phyloP scores from a whole-genome alignment of 139 green algal genomes.

The Volvox reticuliferus region DNA sequence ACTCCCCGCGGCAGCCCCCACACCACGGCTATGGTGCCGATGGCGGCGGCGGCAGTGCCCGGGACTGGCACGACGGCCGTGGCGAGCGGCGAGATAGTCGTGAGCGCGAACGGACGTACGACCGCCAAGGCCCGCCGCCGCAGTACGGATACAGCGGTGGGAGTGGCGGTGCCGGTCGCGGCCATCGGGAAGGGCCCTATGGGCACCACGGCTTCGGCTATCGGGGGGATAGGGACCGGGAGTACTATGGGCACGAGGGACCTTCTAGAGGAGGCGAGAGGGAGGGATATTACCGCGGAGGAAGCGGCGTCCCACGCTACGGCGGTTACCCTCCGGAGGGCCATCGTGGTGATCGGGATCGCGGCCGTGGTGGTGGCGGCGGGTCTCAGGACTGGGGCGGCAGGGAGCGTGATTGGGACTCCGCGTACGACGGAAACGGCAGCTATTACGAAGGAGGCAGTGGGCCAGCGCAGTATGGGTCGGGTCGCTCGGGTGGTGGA shows the following conservation, averaged over 20 bases:
- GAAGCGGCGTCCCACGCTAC: not conserved
- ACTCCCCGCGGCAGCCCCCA: not conserved
- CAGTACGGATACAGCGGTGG: slow-evolving; percentile 4
- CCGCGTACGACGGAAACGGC: slow-evolving; percentile 14
- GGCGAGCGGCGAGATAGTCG: not conserved
- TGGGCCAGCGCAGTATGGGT: not conserved
- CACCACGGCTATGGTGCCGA: not conserved
- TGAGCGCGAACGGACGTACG: slow-evolving; percentile 10
- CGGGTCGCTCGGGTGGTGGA: not conserved
- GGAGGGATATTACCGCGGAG: slow-evolving; percentile 18
- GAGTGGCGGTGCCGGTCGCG: not conserved
- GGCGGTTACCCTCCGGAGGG: not conserved
- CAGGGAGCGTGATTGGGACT: slow-evolving; percentile 20
- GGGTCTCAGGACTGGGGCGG: slow-evolving; percentile 7
- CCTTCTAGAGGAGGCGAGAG: not conserved
- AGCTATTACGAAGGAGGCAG: not conserved
- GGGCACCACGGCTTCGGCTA: not conserved
- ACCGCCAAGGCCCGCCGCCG: not conserved
- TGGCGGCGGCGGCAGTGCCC: slow-evolving; percentile 3
- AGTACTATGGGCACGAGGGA: not conserved
- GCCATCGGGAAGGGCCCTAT: not conserved
- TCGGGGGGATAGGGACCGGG: slow-evolving; percentile 13
- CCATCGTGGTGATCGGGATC: not conserved
- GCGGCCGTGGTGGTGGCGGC: not conserved
- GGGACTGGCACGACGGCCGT: not conserved